Evolutionary conservation across 2,329 filamentous ascomycete species (phyloP).

Genomic region (Xylariales sp.): DNA sequence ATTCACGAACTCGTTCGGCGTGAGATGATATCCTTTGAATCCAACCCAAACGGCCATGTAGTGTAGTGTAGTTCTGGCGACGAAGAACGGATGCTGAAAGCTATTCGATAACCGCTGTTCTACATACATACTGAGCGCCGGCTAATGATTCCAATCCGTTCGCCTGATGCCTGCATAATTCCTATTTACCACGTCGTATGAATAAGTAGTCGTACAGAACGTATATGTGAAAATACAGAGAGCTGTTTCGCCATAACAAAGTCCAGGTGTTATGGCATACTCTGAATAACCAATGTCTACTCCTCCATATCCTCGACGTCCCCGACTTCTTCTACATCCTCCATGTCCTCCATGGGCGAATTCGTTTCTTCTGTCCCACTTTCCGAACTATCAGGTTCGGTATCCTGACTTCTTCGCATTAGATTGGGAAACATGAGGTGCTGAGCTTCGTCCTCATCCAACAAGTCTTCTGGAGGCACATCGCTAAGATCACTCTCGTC

Average conservation of each 20-base stretch:
- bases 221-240: background rate
- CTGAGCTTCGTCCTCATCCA: conserved; percentile 66
- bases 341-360: conserved; percentile 30
- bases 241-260: background rate
- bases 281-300: background rate
- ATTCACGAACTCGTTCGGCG: background rate
- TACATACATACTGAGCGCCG: conserved; percentile 2
- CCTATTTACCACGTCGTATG: conserved; percentile 1
- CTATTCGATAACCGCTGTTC: background rate
- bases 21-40: background rate
- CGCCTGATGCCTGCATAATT: background rate
- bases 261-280: background rate
- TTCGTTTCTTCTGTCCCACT: conserved; percentile 27
- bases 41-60: background rate
- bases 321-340: conserved; percentile 20
- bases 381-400: conserved; percentile 29
- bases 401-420: conserved; percentile 45
- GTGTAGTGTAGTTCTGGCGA: background rate
- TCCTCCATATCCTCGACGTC: conserved; percentile 24
- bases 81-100: background rate
- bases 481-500: conserved; percentile 78
- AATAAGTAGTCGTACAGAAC: background rate
- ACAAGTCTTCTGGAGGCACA: conserved; percentile 59
- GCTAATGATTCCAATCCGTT: conserved; percentile 1
- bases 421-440: conserved; percentile 66